Percentiles rank a stretch among this genome's conserved stretches.
Conservation (phyloP, 768 basidiomycete genomes). For the Russula compacta region DNA sequence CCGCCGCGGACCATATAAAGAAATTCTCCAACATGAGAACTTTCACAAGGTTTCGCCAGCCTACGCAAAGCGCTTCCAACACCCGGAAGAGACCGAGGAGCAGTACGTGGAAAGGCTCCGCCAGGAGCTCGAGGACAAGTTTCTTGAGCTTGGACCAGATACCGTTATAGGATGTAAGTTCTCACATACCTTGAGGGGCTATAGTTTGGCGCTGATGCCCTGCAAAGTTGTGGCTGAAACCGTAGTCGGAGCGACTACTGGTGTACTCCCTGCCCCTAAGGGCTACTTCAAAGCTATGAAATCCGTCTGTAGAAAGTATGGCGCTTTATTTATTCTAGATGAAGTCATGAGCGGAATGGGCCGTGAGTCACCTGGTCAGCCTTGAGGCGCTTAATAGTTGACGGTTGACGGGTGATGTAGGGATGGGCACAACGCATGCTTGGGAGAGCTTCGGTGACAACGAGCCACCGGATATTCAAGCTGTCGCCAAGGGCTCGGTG, state of each 20-base stretch:
- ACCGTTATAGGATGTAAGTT: conserved; percentile 73
- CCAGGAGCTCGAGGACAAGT: conserved; percentile 79
- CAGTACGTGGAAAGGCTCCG: conserved; percentile 71
- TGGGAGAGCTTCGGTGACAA: conserved; percentile 82
- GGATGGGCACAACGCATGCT: conserved; percentile 80
- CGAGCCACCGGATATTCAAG: conserved; percentile 74
- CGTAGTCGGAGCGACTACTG: conserved; percentile 80
- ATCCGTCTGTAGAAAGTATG: conserved; percentile 65
- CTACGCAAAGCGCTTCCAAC: conserved; percentile 72
- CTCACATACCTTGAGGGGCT: conserved; percentile 9
- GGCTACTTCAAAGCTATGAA: conserved; percentile 85
- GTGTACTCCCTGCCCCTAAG: conserved; percentile 64
- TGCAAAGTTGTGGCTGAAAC: conserved; percentile 72
- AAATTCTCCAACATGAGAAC: conserved; percentile 50
- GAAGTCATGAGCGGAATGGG: conserved; percentile 94
- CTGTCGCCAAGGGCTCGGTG: conserved; percentile 83
- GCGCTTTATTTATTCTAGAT: conserved; percentile 74
- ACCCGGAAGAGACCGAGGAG: conserved; percentile 58
- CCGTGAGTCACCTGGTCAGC: conserved; percentile 38
- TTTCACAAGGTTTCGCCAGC: conserved; percentile 88
- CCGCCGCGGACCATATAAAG: conserved; percentile 60
- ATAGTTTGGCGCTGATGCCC: not conserved
- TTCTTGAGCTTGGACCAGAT: conserved; percentile 70
- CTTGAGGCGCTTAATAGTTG: not conserved
- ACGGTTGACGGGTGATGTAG: conserved; percentile 28